Base-by-base conservation (phyloP, 805 yeast species). In the Wickerhamomyces strasburgensis region DNA sequence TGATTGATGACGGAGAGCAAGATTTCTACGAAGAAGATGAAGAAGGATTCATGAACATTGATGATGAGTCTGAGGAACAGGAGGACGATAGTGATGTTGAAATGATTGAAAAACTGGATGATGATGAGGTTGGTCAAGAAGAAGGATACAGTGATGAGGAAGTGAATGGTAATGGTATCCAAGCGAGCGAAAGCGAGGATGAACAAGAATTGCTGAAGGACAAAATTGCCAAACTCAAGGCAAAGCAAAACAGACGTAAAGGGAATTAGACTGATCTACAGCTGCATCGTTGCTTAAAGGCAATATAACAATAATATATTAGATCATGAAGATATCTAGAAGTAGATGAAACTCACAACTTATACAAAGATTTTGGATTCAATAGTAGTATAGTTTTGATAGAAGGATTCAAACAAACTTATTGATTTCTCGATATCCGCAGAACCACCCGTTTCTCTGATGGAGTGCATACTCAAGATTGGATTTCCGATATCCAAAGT, bases 401-500 rank as follows among this genome's bases (percentile, higher is more conserved):
- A 87, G 56, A 72, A 89, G 16, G 76, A 68, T 44, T 64, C 68
- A 56, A 84, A 87, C 43, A 89, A 64, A 32, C 62, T 61, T 29
- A 78, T 72, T 42, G 85, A 75, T 40, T 70, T 66, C 33, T 67
- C 78, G 19, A 90, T 67, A 62, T 89, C 98, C 33, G 63, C 66
- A 15, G 84, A 61, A 15, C 95, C 95, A 25, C 94, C 89, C 5
- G 95, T 88, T 60, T 89, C 98, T 59, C 97, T 75, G 43, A 86
- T 80, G 1, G 94, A 83, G 56, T 89, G 98, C 98, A 89, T 89
- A 41, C 93, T 80, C 51, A 89, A 66, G 53, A 88, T 93, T 2
- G 96, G 95, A 52, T 85, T 86, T 40, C 98, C 98, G 36, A 89
- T 62, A 60, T 89, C 98, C 43, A 89, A 62, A 3, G 96, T 85